Conservation (phyloP, 306 rosid genomes). For the Delonix regia region DNA sequence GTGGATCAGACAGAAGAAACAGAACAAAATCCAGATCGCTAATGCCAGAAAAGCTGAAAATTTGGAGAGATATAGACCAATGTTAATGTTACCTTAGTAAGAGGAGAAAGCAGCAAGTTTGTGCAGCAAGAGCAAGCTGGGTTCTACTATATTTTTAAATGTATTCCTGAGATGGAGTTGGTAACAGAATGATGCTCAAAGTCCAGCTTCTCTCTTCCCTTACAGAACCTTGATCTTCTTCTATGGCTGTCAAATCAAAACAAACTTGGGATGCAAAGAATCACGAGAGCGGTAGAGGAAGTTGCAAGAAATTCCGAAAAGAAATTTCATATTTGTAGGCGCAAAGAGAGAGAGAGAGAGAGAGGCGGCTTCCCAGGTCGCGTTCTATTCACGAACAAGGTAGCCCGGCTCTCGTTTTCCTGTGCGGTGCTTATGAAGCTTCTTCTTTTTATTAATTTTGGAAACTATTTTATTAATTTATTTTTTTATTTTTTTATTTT, state of each 20-base stretch:
- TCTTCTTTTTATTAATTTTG: slow-evolving; percentile 39
- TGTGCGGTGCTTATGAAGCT: slow-evolving; percentile 55
- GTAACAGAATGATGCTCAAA: slow-evolving; percentile 12
- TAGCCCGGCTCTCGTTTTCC: slow-evolving; percentile 60
- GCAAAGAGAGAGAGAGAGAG: background rate
- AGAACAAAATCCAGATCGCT: slow-evolving; percentile 33
- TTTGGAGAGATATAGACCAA: slow-evolving; percentile 27
- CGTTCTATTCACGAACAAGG: slow-evolving; percentile 51
- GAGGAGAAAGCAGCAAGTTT: background rate
- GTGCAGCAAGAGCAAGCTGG: background rate
- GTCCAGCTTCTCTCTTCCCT: background rate
- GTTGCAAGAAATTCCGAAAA: slow-evolving; percentile 45
- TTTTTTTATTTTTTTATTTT: too few relatives aligned
- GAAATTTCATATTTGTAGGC: slow-evolving; percentile 70
- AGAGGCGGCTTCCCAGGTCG: slow-evolving; percentile 50
- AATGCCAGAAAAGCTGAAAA: slow-evolving; percentile 27
- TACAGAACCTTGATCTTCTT: slow-evolving; percentile 33
- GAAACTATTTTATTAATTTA: background rate
- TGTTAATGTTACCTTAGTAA: slow-evolving; percentile 40
- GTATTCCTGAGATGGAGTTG: background rate
- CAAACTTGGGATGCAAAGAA: slow-evolving; percentile 39
- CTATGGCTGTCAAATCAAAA: slow-evolving; percentile 24
- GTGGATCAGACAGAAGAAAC: slow-evolving; percentile 45
- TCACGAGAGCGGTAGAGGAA: slow-evolving; percentile 37
- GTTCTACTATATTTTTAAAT: background rate